Percentiles rank a stretch among this genome's conserved stretches.
Evolutionary conservation across 148 eudicot genomes (phyloP).

Genomic region (Camellia japonica): DNA sequence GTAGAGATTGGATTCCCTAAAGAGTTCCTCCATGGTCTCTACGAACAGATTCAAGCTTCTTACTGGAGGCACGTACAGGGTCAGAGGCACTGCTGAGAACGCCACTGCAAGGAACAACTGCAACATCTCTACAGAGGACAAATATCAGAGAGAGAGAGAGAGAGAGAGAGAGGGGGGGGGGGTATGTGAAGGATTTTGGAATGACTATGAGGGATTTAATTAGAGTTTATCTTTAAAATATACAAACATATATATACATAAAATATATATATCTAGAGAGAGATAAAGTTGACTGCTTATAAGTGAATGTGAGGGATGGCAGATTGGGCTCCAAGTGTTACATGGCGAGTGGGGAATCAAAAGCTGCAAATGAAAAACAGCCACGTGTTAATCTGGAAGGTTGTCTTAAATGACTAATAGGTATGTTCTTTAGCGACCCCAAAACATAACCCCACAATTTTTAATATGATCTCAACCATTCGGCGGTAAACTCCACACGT

Average conservation of each 20-base stretch:
- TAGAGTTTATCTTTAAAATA: too few relatives aligned
- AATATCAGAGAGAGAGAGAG: background rate
- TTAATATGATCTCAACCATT: too few relatives aligned
- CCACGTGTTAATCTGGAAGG: too few relatives aligned
- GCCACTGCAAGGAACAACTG: conserved; percentile 74
- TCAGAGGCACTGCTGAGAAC: conserved; percentile 67
- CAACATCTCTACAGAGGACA: conserved; percentile 26
- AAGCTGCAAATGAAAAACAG: too few relatives aligned
- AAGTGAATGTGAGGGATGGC: too few relatives aligned
- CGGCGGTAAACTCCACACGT: too few relatives aligned
- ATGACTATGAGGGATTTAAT: background rate
- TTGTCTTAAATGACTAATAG: too few relatives aligned
- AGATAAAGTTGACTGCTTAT: too few relatives aligned
- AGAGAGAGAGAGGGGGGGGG: background rate
- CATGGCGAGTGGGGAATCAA: too few relatives aligned
- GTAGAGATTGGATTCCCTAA: conserved; percentile 35
- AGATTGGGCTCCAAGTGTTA: too few relatives aligned
- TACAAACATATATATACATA: background rate
- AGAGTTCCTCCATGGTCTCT: conserved; percentile 49
- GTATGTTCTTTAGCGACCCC: too few relatives aligned
- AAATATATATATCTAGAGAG: background rate
- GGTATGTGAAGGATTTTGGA: background rate
- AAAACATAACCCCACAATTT: too few relatives aligned
- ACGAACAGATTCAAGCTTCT: conserved; percentile 62
- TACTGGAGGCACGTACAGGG: conserved; percentile 63